phyloP scores from a whole-genome alignment of 257 asterid species.

The Solanum commersonii region DNA sequence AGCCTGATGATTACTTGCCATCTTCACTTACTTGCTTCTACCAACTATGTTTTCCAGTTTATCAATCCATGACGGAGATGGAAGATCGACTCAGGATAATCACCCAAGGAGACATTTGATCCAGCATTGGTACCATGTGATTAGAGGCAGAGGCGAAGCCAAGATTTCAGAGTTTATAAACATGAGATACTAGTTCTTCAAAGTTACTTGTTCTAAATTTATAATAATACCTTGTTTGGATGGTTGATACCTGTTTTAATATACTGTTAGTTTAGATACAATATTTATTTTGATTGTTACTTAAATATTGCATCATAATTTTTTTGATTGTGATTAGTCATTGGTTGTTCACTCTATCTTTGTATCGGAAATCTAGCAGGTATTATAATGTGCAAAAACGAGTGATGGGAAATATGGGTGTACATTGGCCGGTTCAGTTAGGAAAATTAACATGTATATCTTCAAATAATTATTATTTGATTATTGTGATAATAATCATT shows the following conservation, averaged over 20 bases:
- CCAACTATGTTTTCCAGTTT: constrained; percentile 69
- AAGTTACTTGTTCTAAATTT: not conserved
- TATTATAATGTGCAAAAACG: no score
- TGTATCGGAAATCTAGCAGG: not conserved
- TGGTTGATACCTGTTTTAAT: not conserved
- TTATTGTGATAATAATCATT: not conserved
- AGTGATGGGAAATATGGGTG: not conserved
- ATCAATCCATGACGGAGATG: constrained; percentile 36
- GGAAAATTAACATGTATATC: not conserved
- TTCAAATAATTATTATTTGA: not conserved
- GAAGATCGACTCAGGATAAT: constrained; percentile 45
- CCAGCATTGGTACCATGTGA: constrained; percentile 65
- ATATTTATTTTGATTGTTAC: not conserved
- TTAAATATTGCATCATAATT: not conserved
- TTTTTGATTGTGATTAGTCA: no score
- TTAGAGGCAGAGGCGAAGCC: not conserved
- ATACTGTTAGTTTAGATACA: not conserved
- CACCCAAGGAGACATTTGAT: constrained; percentile 69
- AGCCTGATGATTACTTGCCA: constrained; percentile 53
- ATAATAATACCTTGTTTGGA: not conserved
- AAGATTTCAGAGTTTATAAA: not conserved
- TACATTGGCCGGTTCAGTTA: not conserved
- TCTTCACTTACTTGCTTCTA: constrained; percentile 89
- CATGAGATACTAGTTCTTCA: not conserved
- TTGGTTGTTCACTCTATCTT: no score